Conservation (phyloP, 2,329 filamentous ascomycete species). For the Endothia cerciana region DNA sequence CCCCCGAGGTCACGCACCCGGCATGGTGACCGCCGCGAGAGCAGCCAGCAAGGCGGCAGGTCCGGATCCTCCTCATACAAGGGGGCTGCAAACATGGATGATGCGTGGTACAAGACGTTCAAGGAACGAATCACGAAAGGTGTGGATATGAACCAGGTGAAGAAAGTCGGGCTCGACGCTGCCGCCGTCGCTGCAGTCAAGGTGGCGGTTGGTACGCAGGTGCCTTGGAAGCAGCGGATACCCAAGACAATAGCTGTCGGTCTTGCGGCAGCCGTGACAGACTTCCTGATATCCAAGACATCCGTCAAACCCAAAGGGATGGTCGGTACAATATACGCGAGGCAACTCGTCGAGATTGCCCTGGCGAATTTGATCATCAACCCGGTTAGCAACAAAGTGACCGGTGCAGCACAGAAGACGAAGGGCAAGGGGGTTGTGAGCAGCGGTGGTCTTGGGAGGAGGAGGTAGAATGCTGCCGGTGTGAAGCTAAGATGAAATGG, state of each 20-base stretch:
- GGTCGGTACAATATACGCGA: constrained; percentile 25
- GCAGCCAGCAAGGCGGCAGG: not conserved
- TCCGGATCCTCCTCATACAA: constrained; percentile 11
- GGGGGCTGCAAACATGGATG: constrained; percentile 22
- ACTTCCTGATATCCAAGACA: constrained; percentile 26
- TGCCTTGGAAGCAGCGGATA: constrained; percentile 28
- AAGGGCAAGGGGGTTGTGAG: not conserved
- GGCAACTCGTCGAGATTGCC: constrained; percentile 26
- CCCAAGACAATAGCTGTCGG: constrained; percentile 24
- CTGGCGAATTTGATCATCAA: constrained; percentile 27
- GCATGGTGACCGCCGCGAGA: not conserved
- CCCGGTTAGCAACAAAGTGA: constrained; percentile 23
- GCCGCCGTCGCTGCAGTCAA: constrained; percentile 28
- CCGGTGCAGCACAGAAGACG: constrained; percentile 5
- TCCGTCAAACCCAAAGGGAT: constrained; percentile 24
- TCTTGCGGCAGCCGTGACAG: constrained; percentile 24
- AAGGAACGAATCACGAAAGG: constrained; percentile 22
- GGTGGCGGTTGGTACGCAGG: constrained; percentile 26
- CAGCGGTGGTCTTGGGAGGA: not conserved
- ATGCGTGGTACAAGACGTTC: constrained; percentile 23
- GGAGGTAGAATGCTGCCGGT: not conserved
- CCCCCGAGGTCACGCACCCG: not conserved
- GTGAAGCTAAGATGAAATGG: not conserved
- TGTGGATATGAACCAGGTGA: constrained; percentile 23
- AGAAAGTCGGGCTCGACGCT: constrained; percentile 25